Evolutionary conservation across 768 basidiomycete species (phyloP).

Genomic region (Lactarius sp.): DNA sequence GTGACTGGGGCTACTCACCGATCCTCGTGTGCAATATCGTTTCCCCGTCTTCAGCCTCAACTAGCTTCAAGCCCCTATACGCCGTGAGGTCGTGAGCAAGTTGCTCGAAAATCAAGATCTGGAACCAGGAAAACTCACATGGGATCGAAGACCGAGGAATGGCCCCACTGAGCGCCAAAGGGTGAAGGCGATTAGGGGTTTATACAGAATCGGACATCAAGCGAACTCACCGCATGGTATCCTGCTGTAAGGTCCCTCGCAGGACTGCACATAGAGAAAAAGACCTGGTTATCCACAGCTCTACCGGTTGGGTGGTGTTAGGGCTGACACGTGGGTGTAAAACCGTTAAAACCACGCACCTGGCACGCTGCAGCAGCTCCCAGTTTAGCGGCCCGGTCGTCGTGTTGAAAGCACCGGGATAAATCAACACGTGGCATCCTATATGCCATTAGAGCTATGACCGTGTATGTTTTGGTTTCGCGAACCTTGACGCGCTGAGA

Average conservation of each 20-base stretch:
- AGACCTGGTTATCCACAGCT: constrained; percentile 97
- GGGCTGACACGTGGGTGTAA: neutral
- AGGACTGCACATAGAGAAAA: constrained; percentile 92
- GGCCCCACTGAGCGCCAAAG: constrained; percentile 63
- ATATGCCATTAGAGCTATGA: neutral
- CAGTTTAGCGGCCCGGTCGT: constrained; percentile 96
- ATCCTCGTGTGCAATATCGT: constrained; percentile 76
- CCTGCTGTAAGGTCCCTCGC: constrained; percentile 76
- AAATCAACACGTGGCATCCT: constrained; percentile 87
- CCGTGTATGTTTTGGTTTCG: neutral
- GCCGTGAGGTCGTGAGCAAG: neutral
- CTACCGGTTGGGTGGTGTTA: constrained; percentile 38
- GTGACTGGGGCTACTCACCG: constrained; percentile 46
- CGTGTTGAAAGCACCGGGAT: constrained; percentile 92
- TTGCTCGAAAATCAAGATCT: constrained; percentile 12
- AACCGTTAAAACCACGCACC: constrained; percentile 40
- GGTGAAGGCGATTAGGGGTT: neutral
- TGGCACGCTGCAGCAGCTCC: constrained; percentile 82
- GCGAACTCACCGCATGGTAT: constrained; percentile 76
- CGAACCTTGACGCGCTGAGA: constrained; percentile 78
- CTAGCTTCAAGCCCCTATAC: constrained; percentile 66
- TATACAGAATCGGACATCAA: neutral
- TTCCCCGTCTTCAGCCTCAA: constrained; percentile 71
- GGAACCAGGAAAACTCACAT: constrained; percentile 45
- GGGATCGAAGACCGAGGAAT: constrained; percentile 88